Percentiles rank a stretch among this genome's conserved stretches.
Conservation (phyloP, 257 asterid species). For the Coffea canephora region DNA sequence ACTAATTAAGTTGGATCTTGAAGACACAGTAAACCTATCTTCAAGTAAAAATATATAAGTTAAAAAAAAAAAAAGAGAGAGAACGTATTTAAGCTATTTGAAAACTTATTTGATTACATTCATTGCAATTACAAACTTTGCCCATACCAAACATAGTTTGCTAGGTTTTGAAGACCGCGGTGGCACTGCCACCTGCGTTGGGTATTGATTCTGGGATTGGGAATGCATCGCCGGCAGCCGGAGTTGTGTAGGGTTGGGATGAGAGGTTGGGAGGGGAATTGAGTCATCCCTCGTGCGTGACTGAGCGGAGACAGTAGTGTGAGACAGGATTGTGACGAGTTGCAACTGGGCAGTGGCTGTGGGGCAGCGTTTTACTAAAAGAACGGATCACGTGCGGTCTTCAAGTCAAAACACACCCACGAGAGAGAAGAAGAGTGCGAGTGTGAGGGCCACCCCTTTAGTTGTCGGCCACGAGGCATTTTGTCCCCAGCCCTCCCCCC, state of each 20-base stretch:
- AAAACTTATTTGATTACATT: no score
- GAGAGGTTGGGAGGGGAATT: background rate
- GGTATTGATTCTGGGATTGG: background rate
- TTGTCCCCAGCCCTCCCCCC: background rate
- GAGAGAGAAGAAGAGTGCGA: background rate
- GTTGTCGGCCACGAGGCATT: slow-evolving; percentile 29
- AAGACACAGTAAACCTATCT: no score
- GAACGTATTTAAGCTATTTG: no score
- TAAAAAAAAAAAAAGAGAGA: no score
- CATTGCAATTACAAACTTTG: no score
- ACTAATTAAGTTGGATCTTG: no score
- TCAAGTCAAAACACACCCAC: slow-evolving; percentile 17
- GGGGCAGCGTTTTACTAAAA: background rate
- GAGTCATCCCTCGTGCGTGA: slow-evolving; percentile 20
- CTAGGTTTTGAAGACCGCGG: no score
- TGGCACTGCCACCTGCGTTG: background rate
- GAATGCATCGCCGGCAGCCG: background rate
- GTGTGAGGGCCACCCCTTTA: background rate
- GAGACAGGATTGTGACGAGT: background rate
- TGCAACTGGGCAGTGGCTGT: background rate
- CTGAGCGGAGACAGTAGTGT: background rate
- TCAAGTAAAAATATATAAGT: no score
- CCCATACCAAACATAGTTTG: no score
- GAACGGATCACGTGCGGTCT: slow-evolving; percentile 22
- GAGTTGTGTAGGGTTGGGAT: background rate